Percentiles rank a stretch among this genome's conserved stretches.
Evolutionary conservation across 2,329 filamentous ascomycete species (phyloP).

Genomic region (Tothia fuscella): DNA sequence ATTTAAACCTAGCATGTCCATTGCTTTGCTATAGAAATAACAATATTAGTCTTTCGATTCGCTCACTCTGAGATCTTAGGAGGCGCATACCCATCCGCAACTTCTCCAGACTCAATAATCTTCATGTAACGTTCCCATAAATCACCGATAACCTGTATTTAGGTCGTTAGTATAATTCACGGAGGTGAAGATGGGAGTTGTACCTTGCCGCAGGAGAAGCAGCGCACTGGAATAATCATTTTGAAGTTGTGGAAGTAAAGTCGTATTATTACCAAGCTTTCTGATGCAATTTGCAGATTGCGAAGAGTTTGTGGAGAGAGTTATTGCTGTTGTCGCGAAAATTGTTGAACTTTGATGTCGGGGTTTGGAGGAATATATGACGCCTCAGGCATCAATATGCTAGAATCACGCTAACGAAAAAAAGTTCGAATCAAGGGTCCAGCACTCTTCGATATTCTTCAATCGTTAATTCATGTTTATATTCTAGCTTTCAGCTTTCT

Average conservation of each 20-base stretch:
- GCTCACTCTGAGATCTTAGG: not conserved
- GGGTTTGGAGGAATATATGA: too few species aligned
- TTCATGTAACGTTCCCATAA: constrained; percentile 94
- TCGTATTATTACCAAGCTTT: too few species aligned
- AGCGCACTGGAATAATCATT: constrained; percentile 98
- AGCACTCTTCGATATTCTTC: too few species aligned
- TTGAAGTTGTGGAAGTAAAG: constrained; percentile 32
- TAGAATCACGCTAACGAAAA: too few species aligned
- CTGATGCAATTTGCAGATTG: too few species aligned
- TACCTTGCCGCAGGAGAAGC: constrained; percentile 99
- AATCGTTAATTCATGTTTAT: too few species aligned
- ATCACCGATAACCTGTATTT: constrained; percentile 75
- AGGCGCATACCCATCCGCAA: constrained; percentile 21
- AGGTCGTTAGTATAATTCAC: constrained; percentile 18
- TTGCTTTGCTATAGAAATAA: constrained; percentile 60
- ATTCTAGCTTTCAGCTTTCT: too few species aligned
- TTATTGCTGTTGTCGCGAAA: too few species aligned
- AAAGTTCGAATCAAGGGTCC: too few species aligned
- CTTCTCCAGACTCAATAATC: constrained; percentile 62
- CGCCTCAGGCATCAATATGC: too few species aligned
- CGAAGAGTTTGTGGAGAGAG: too few species aligned
- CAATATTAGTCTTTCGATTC: not conserved
- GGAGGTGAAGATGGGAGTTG: constrained; percentile 15
- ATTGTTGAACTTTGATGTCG: too few species aligned
- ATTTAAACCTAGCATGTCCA: constrained; percentile 87